These are phyloP conservation scores for Phaeoacremonium minimum DNA, from an alignment of 2,329 filamentous ascomycete species.

Conservation along the genomic window DNA sequence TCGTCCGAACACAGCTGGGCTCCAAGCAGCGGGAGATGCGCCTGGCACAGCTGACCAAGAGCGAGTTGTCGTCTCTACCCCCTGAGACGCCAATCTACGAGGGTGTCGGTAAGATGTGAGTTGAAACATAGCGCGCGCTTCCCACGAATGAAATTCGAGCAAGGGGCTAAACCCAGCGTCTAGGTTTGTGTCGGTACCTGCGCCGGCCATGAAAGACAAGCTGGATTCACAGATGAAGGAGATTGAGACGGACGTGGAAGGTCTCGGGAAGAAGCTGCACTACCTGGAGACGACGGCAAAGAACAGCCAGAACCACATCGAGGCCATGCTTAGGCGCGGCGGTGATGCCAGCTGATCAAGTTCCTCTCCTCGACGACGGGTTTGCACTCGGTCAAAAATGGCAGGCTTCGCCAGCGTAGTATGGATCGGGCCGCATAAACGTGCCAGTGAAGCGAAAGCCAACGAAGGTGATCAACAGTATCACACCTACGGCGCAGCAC, in stretches of 20 bases:
- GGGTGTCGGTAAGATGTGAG: conserved; percentile 94
- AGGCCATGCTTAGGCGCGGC: conserved; percentile 72
- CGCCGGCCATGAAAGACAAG: conserved; percentile 68
- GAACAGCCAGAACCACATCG: conserved; percentile 87
- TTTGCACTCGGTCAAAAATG: too few relatives aligned
- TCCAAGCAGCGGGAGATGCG: conserved; percentile 85
- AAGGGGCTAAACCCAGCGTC: too few relatives aligned
- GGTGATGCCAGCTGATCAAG: conserved; percentile 25
- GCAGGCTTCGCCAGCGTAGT: too few relatives aligned
- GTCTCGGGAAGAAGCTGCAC: conserved; percentile 81
- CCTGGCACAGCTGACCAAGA: conserved; percentile 80
- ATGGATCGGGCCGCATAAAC: too few relatives aligned
- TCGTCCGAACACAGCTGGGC: conserved; percentile 79
- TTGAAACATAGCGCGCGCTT: too few relatives aligned
- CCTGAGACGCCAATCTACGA: conserved; percentile 80
- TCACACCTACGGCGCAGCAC: too few relatives aligned
- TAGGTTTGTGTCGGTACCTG: conserved; percentile 85
- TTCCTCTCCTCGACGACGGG: conserved; percentile 2
- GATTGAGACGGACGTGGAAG: conserved; percentile 72
- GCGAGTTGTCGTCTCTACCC: conserved; percentile 75
- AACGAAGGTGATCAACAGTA: too few relatives aligned
- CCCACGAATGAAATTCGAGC: too few relatives aligned
- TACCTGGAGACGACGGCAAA: conserved; percentile 94
- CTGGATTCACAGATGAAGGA: conserved; percentile 71
- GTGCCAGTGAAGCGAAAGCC: too few relatives aligned